Percentiles rank a stretch among this genome's conserved stretches.
phyloP scores from a whole-genome alignment of 495 filamentous ascomycete genomes.

The Aspergillus campestris region DNA sequence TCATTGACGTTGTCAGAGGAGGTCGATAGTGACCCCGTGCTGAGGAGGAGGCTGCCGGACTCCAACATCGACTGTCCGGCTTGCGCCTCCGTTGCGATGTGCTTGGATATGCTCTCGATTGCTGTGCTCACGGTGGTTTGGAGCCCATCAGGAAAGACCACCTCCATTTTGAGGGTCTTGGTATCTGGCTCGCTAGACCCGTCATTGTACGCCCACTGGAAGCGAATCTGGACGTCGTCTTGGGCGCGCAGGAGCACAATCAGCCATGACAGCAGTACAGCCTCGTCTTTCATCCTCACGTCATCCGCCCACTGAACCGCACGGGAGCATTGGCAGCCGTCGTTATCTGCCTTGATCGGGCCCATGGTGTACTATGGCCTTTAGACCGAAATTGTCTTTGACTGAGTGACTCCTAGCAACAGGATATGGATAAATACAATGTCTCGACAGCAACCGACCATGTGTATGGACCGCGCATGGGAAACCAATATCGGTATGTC shows the following conservation, averaged over 20 bases:
- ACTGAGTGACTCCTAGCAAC: too few species aligned
- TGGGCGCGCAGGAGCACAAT: conserved; percentile 29
- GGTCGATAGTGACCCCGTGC: conserved; percentile 19
- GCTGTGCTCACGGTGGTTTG: too few species aligned
- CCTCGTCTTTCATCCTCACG: conserved; percentile 30
- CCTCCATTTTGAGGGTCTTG: background rate
- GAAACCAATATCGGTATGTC: too few species aligned
- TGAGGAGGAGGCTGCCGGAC: conserved; percentile 14
- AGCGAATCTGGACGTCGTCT: conserved; percentile 29
- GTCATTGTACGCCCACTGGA: conserved; percentile 28
- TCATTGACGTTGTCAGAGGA: conserved; percentile 11
- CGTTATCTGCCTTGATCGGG: background rate
- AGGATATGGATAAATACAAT: too few species aligned
- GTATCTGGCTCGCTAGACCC: background rate
- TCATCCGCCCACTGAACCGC: background rate
- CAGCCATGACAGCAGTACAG: conserved; percentile 36
- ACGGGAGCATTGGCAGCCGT: background rate
- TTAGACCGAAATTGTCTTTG: too few species aligned
- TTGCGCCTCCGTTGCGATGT: conserved; percentile 11
- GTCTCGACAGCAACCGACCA: too few species aligned
- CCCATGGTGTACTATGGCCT: too few species aligned
- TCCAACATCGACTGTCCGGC: background rate
- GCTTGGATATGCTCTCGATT: conserved; percentile 2
- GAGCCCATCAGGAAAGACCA: too few species aligned
- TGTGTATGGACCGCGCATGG: too few species aligned